phyloP scores from a whole-genome alignment of 176 grass and related monocot species.

The Echinochloa phyllopogon region DNA sequence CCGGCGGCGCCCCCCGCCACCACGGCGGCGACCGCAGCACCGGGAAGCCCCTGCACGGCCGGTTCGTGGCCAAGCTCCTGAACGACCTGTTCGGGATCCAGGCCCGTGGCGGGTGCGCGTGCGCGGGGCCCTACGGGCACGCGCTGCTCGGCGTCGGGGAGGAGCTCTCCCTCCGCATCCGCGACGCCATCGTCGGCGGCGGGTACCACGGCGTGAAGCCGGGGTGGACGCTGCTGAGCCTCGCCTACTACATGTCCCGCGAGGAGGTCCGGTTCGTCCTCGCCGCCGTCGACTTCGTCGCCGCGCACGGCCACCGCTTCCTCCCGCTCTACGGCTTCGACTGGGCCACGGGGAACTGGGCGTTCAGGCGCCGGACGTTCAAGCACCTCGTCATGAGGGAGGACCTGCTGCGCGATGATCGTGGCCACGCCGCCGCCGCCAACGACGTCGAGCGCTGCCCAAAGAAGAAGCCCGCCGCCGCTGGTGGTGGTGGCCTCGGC shows the following conservation, averaged over 20 bases:
- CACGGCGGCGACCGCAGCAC: too few relatives aligned
- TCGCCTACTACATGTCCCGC: slow-evolving; percentile 71
- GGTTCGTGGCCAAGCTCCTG: slow-evolving; percentile 77
- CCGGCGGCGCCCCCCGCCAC: too few relatives aligned
- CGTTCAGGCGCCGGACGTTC: slow-evolving; percentile 51
- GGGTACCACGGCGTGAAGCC: slow-evolving; percentile 83
- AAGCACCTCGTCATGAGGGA: slow-evolving; percentile 50
- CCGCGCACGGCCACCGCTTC: slow-evolving; percentile 74
- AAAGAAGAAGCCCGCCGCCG: background rate
- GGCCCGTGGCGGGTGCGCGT: slow-evolving; percentile 78
- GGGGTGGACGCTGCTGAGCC: slow-evolving; percentile 84
- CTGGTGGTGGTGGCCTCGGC: background rate
- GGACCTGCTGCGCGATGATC: slow-evolving; percentile 37
- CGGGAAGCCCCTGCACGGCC: slow-evolving; percentile 60
- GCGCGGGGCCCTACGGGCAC: slow-evolving; percentile 84
- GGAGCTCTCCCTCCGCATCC: slow-evolving; percentile 66
- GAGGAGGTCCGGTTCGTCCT: slow-evolving; percentile 73
- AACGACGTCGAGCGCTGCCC: background rate
- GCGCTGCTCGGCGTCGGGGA: slow-evolving; percentile 57
- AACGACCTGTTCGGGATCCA: slow-evolving; percentile 93
- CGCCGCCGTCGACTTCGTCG: slow-evolving; percentile 68
- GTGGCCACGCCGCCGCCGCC: background rate
- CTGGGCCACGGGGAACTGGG: slow-evolving; percentile 79
- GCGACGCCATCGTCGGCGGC: slow-evolving; percentile 47
- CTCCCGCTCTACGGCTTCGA: slow-evolving; percentile 74